Percentiles rank a stretch among this genome's conserved stretches.
Conservation (phyloP, 192 early-diverging fungal species). For the Endogone sp. region DNA sequence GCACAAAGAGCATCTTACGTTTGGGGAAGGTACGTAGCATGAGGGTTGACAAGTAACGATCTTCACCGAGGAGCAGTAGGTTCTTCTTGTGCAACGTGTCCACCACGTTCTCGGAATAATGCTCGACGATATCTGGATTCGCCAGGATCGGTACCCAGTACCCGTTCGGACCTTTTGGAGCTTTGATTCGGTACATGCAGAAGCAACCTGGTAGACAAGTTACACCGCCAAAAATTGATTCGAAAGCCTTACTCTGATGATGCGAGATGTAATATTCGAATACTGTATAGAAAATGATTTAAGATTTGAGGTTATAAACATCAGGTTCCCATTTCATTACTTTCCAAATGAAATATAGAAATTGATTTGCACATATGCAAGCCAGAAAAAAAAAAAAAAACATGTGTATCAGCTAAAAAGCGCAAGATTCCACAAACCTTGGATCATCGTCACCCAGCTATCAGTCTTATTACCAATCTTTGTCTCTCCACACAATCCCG, state of each 20-base stretch:
- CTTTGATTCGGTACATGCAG: slow-evolving; percentile 81
- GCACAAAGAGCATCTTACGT: slow-evolving; percentile 93
- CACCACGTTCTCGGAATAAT: slow-evolving; percentile 78
- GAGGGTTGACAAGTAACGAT: slow-evolving; percentile 92
- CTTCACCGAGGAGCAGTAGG: slow-evolving; percentile 88
- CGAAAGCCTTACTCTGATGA: slow-evolving; percentile 74
- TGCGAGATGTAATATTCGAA: slow-evolving; percentile 88
- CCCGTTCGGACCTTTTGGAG: slow-evolving; percentile 68
- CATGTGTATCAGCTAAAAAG: slow-evolving; percentile 18
- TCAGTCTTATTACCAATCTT: slow-evolving; percentile 90
- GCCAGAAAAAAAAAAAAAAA: too few species aligned
- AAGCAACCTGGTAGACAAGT: slow-evolving; percentile 79
- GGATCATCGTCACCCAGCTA: slow-evolving; percentile 87
- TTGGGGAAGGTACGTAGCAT: slow-evolving; percentile 93
- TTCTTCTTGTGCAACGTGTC: slow-evolving; percentile 93
- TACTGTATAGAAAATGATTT: slow-evolving; percentile 31
- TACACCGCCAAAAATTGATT: slow-evolving; percentile 78
- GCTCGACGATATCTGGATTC: slow-evolving; percentile 79
- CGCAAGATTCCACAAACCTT: slow-evolving; percentile 36
- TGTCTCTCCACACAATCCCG: slow-evolving; percentile 96
- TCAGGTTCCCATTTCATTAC: neutral
- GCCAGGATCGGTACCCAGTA: slow-evolving; percentile 77
- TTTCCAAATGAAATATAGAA: neutral
- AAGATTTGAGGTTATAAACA: neutral
- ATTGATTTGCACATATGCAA: too few species aligned